Evolutionary conservation across 108 stramenopile genomes (phyloP).

Genomic region (Pseudonitzschia multiseries): DNA sequence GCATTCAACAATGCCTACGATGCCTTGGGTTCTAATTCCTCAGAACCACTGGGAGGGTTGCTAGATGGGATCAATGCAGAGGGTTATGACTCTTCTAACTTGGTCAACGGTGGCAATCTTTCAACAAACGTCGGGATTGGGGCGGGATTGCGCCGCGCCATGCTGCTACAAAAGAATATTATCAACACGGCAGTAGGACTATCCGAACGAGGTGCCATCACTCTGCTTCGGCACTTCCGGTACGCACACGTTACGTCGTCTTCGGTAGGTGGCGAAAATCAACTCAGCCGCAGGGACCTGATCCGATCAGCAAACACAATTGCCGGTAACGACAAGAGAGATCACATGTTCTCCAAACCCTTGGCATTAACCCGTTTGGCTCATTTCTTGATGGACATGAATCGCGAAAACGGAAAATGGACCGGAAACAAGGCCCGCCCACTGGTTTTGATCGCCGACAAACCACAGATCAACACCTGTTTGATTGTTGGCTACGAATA

Average conservation of each 20-base stretch:
- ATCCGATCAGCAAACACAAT: conserved; percentile 2
- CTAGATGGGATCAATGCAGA: conserved; percentile 28
- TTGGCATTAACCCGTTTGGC: conserved; percentile 76
- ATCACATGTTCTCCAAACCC: conserved; percentile 81
- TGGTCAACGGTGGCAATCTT: conserved; percentile 82
- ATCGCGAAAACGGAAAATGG: conserved; percentile 92
- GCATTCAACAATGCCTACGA: conserved; percentile 84
- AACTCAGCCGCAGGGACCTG: conserved; percentile 26
- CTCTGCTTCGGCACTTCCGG: conserved; percentile 80
- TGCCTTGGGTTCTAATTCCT: conserved; percentile 64
- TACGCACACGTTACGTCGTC: conserved; percentile 82
- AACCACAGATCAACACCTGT: conserved; percentile 70
- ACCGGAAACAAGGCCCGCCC: conserved; percentile 81
- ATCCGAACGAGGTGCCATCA: conserved; percentile 75
- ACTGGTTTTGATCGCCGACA: conserved; percentile 83
- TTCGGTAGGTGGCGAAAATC: conserved; percentile 32
- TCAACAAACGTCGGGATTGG: conserved; percentile 69
- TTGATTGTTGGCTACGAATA: conserved; percentile 91
- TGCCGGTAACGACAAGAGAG: conserved; percentile 10
- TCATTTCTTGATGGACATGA: conserved; percentile 86
- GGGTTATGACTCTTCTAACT: conserved; percentile 55
- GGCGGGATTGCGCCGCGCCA: conserved; percentile 78
- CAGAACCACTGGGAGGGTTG: conserved; percentile 32
- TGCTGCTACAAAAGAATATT: conserved; percentile 67
- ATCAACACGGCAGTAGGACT: conserved; percentile 69